Conservation (phyloP, 2,329 filamentous ascomycete genomes). For the Daldinia sp. region DNA sequence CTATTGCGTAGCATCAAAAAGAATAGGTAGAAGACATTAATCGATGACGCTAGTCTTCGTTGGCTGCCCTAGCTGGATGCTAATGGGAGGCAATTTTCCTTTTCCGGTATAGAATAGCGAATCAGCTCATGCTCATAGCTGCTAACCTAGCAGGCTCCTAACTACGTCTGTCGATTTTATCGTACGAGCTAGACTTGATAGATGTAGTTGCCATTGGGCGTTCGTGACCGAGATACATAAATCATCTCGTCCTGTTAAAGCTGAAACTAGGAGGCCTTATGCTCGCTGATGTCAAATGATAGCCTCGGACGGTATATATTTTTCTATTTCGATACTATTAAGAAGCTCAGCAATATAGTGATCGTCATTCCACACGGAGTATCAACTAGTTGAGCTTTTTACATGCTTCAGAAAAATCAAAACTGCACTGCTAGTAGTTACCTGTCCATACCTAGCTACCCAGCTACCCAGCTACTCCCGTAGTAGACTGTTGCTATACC, state of each 20-base stretch:
- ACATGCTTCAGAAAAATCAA: too few species aligned
- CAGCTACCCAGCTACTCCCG: constrained; percentile 10
- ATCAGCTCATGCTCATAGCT: not conserved
- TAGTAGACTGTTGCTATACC: constrained; percentile 22
- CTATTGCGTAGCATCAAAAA: constrained; percentile 4
- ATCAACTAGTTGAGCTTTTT: too few species aligned
- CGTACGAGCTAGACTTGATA: not conserved
- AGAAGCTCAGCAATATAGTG: not conserved
- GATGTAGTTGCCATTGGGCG: not conserved
- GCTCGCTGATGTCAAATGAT: too few species aligned
- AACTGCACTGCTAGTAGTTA: not conserved
- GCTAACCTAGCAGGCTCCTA: not conserved
- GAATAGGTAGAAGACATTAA: constrained; percentile 1
- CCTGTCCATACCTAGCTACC: not conserved
- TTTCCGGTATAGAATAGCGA: not conserved
- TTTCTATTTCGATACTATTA: too few species aligned
- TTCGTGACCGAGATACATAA: not conserved
- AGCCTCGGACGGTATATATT: too few species aligned
- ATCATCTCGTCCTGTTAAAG: not conserved
- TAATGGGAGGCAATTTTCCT: not conserved
- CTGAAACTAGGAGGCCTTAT: not conserved
- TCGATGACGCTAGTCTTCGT: constrained; percentile 6
- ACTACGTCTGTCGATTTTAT: not conserved
- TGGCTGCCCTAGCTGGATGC: not conserved
- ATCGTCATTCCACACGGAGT: not conserved